phyloP scores from a whole-genome alignment of 2,329 filamentous ascomycete species.

The Phoma herbarum region DNA sequence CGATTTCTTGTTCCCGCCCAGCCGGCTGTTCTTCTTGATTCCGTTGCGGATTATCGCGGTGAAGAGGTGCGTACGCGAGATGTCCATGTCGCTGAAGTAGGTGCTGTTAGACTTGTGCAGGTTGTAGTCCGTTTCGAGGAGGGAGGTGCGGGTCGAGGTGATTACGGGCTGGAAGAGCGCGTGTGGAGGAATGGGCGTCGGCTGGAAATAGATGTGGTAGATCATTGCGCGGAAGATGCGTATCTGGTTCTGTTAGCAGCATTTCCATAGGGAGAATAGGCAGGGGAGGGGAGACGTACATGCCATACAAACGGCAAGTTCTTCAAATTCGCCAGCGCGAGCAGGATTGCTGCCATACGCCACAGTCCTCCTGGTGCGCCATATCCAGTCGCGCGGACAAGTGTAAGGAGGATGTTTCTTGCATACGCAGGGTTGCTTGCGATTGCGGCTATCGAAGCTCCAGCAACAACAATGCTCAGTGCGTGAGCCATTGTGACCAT shows the following conservation, averaged over 20 bases:
- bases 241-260: constrained; percentile 41
- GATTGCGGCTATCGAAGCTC: constrained; percentile 24
- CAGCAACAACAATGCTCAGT: constrained; percentile 31
- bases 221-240: constrained; percentile 58
- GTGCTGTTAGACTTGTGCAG: constrained; percentile 84
- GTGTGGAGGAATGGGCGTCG: constrained; percentile 59
- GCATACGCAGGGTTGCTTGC: constrained; percentile 12
- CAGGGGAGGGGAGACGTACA: constrained; percentile 58
- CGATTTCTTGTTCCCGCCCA: constrained; percentile 34
- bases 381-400: constrained; percentile 32
- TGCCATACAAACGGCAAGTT: constrained; percentile 80
- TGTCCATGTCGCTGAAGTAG: constrained; percentile 87
- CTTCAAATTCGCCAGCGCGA: constrained; percentile 70
- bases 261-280: background rate
- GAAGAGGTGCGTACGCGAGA: constrained; percentile 82
- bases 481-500: constrained; percentile 32
- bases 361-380: constrained; percentile 46
- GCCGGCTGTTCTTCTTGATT: constrained; percentile 47
- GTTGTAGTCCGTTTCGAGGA: constrained; percentile 87
- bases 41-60: constrained; percentile 61
- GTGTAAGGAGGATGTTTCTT: constrained; percentile 11
- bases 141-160: constrained; percentile 70
- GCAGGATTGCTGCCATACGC: constrained; percentile 45
- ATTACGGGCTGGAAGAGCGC: constrained; percentile 78
- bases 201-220: constrained; percentile 58